phyloP scores from a whole-genome alignment of 805 yeast genomes.

The Pichia occidentalis region DNA sequence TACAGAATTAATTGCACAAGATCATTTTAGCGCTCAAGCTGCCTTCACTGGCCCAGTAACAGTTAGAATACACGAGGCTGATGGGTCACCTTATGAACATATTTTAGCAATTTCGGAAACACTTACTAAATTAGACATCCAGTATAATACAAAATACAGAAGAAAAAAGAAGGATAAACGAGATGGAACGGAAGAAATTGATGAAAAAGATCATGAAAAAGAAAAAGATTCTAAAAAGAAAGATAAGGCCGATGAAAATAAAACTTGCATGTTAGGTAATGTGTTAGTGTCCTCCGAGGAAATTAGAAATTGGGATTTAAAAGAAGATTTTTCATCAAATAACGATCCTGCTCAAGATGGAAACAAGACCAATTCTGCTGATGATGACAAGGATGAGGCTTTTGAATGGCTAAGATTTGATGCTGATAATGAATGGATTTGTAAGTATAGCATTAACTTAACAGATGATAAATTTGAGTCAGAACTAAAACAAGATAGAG shows the following conservation, averaged over 20 bases:
- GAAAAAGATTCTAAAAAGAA: slow-evolving; percentile 20
- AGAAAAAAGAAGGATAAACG: slow-evolving; percentile 63
- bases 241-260: slow-evolving; percentile 20
- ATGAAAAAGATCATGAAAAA: slow-evolving; percentile 18
- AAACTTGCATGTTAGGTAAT: slow-evolving; percentile 60
- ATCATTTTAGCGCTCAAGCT: slow-evolving; percentile 36
- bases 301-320: slow-evolving; percentile 57
- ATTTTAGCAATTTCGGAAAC: slow-evolving; percentile 86
- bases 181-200: slow-evolving; percentile 35
- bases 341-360: slow-evolving; percentile 51
- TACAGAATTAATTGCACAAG: slow-evolving; percentile 36
- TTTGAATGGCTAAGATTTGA: slow-evolving; percentile 98
- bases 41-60: slow-evolving; percentile 94
- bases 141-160: slow-evolving; percentile 89
- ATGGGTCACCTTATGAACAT: slow-evolving; percentile 98
- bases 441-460: slow-evolving; percentile 71
- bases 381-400: slow-evolving; percentile 62
- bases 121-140: slow-evolving; percentile 83
- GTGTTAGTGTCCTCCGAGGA: slow-evolving; percentile 59
- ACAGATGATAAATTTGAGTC: slow-evolving; percentile 95
- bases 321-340: slow-evolving; percentile 33
- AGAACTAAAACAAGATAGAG: slow-evolving; percentile 89
- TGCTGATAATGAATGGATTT: slow-evolving; percentile 96
- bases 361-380: neutral
- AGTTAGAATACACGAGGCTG: slow-evolving; percentile 93